Base-by-base conservation (phyloP, 352 stramenopile species). In the Phytophthora melonis region DNA sequence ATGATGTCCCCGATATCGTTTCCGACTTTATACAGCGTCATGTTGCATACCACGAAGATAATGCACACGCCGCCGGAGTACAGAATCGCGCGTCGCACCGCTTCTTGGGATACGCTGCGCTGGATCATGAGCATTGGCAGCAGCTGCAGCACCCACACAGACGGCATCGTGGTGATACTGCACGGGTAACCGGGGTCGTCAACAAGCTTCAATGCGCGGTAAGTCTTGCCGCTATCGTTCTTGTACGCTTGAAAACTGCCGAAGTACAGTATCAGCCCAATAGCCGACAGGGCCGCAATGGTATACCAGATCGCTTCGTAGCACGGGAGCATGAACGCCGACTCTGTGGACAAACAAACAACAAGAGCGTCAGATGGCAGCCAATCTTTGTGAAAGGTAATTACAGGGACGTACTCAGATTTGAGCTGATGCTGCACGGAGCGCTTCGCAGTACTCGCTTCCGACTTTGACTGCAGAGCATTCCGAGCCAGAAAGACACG, bases 251-350 rank as follows among this genome's bases (percentile, higher is more conserved):
- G 70, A 63, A 86, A 93, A 52, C 87, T 95, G 55, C 79, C 63
- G 1, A 70, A 65, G 18, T 88, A 91, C 7, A 94, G 61, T 5
- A 87, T 64, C 21, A 94, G 64, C 1, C 86, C 87, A 55, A 78
- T 59, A 21, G 78, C 55, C 11, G 86, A 87, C 6, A 97, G 62
- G 0, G 82, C 69, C 5, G 82, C 78, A 57, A 97, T 92, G 10
- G 76, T 92, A 70, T 97, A 97, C 90, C 87, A 97, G 19, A 97
- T 90, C 23, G 82, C 69, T 70, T 94, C 90, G 52, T 94, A 97
- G 63, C 90, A 95, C 7, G 90, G 90, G n/a, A 97, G 73, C 86
- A 97, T 94, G 63, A 97, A 97, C 2, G 84, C 87, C 59, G 88
- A 91, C 16, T 88, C 87, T 93, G 59, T 69, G n/a, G n/a, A 11